These are phyloP conservation scores for Podaxis carcinomalis DNA, from an alignment of 768 basidiomycete species.

Conservation along the genomic window DNA sequence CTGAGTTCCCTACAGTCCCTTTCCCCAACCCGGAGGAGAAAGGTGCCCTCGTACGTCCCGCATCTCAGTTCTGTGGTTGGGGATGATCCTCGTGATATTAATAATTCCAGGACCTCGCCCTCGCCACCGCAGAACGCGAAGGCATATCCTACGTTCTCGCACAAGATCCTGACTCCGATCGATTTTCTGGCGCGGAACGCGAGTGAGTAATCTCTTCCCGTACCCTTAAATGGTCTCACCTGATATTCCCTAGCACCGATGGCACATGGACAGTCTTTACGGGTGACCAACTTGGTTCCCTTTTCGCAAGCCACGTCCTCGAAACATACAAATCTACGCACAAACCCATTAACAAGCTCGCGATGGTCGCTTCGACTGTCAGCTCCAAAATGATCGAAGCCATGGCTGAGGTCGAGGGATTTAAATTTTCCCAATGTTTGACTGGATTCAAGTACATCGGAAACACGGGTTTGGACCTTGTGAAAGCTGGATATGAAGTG, in stretches of 20 bases:
- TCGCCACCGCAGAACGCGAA: slow-evolving; percentile 51
- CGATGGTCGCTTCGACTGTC: slow-evolving; percentile 87
- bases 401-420: slow-evolving; percentile 73
- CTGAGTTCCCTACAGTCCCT: slow-evolving; percentile 78
- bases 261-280: slow-evolving; percentile 72
- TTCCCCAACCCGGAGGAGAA: slow-evolving; percentile 93
- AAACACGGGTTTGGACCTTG: slow-evolving; percentile 69
- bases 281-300: slow-evolving; percentile 75
- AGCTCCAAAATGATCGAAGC: slow-evolving; percentile 86
- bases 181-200: slow-evolving; percentile 75
- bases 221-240: slow-evolving; percentile 7
- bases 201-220: slow-evolving; percentile 31
- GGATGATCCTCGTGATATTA: background rate
- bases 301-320: slow-evolving; percentile 41
- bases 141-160: slow-evolving; percentile 69
- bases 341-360: slow-evolving; percentile 52
- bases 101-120: slow-evolving; percentile 60
- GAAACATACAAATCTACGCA: slow-evolving; percentile 38
- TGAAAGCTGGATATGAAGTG: slow-evolving; percentile 61
- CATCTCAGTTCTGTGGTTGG: background rate
- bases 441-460: slow-evolving; percentile 94
- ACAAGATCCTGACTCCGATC: slow-evolving; percentile 87
- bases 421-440: slow-evolving; percentile 80
- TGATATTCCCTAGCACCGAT: slow-evolving; percentile 26
- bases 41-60: slow-evolving; percentile 39